Conservation (phyloP, 306 rosid species). For the Castanea mollissima region DNA sequence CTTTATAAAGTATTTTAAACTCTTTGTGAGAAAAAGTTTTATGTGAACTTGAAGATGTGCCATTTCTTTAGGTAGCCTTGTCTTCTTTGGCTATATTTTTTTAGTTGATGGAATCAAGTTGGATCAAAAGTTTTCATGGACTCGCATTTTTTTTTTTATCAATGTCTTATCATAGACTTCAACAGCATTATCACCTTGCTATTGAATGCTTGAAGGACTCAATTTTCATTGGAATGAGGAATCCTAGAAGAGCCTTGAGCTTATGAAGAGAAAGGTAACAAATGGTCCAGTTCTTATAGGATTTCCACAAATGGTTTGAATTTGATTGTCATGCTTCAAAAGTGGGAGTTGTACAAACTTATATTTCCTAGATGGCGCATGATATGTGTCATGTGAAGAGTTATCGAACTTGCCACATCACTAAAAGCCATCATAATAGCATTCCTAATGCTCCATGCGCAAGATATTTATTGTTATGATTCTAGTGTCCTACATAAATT, state of each 20-base stretch:
- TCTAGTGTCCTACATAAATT: no score
- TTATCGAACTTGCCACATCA: neutral
- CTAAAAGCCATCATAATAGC: neutral
- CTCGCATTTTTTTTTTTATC: neutral
- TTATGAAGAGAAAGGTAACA: neutral
- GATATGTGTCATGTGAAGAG: neutral
- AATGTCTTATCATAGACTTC: neutral
- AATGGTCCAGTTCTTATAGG: neutral
- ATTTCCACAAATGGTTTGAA: neutral
- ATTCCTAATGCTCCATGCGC: neutral
- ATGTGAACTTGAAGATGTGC: constrained; percentile 6
- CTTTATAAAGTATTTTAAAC: neutral
- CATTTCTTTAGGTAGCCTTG: neutral
- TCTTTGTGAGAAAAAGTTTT: neutral
- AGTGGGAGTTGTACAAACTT: no score
- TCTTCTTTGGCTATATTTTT: neutral
- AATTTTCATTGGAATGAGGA: neutral
- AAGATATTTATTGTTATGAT: neutral
- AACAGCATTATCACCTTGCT: neutral
- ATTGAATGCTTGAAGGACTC: neutral
- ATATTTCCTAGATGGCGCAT: neutral
- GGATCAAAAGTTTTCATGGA: neutral
- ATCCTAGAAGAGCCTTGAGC: neutral
- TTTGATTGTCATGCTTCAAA: neutral
- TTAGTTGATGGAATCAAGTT: neutral